Base-by-base conservation (phyloP, 2,329 filamentous ascomycete species). In the Sporothrix brasiliensis region DNA sequence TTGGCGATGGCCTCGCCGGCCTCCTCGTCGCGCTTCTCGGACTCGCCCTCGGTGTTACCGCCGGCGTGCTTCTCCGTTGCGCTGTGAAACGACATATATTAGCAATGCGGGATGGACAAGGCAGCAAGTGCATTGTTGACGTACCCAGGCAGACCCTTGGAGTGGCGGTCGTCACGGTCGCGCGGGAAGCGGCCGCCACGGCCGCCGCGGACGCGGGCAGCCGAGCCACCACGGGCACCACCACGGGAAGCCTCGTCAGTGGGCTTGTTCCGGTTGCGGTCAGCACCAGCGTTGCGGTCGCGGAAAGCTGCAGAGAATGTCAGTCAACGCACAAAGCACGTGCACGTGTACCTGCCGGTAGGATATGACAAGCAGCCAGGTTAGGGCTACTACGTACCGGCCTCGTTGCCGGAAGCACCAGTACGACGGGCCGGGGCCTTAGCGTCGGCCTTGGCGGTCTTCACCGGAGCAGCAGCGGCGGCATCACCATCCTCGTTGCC, bases 11-110 rank as follows among this genome's bases (percentile, higher is more conserved):
- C 91, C 81, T 96, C 93, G 77, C 91, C 95, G 76, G 91, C 93
- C 83, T 92, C 88, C 87, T 98, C 95, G 77, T 98, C 95, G 79
- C 91, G 91, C 83, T 91, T 89, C 84, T 96, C 93, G 79, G 91
- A 91, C 73, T 90, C 85, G 77, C 93, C 95, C 79, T 92, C 91
- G 76, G 87, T 86, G 78, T 88, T 90, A 77, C 94, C 95, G 93
- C 94, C 91, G 79, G 91, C 89, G 83, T 94, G 91, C 88, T 96
- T 96, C 77, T 93, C 91, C 78, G 91, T 91, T 75, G 92, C 91
- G 71, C 92, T 91, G 70, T 44, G 41, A n/a, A n/a, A 30, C 75
- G 77, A 77, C 77, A 72, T 6, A 34, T 34, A 9, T 34, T 34
- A 34, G 34, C 6, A 34, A 34, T 34, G 34, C 34, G 34, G 5